A percentile compares a stretch with the other conserved stretches of the same genome.
These are phyloP conservation scores for Boletus smithii DNA, from an alignment of 1,284 basidiomycete genomes.

Conservation along the genomic window DNA sequence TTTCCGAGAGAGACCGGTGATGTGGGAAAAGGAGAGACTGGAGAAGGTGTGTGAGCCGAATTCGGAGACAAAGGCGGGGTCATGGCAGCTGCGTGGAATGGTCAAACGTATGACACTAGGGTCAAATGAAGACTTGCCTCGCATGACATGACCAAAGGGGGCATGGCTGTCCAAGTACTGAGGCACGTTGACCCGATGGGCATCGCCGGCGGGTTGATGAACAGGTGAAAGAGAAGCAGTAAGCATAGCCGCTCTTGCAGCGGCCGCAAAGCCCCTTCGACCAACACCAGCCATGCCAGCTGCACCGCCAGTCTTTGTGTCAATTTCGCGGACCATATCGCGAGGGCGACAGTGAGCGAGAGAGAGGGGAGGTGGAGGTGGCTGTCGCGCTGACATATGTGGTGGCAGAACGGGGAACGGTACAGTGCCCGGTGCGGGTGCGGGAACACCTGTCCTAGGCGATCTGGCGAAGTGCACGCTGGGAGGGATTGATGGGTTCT, in stretches of 20 bases:
- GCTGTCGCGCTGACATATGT: constrained; percentile 19
- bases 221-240: constrained; percentile 24
- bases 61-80: constrained; percentile 49
- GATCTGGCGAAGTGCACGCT: constrained; percentile 3
- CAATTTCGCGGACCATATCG: constrained; percentile 27
- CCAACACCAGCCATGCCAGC: constrained; percentile 91
- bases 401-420: constrained; percentile 17
- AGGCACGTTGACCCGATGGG: constrained; percentile 43
- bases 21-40: constrained; percentile 43
- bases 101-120: constrained; percentile 4
- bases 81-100: constrained; percentile 26
- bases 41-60: constrained; percentile 44
- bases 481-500: background rate
- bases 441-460: constrained; percentile 9
- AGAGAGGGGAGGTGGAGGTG: constrained; percentile 19
- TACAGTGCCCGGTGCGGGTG: constrained; percentile 6
- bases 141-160: constrained; percentile 28
- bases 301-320: constrained; percentile 73
- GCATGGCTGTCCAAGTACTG: constrained; percentile 52
- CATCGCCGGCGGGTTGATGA: constrained; percentile 27
- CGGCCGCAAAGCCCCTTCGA: constrained; percentile 79
- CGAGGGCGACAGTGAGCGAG: constrained; percentile 6
- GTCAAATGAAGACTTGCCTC: constrained; percentile 36
- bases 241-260: constrained; percentile 68
- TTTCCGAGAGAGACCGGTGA: constrained; percentile 33